A percentile compares a stretch with the other conserved stretches of the same genome.
Evolutionary conservation across 2,329 filamentous ascomycete genomes (phyloP).

Genomic region (Pseudocercospora eumusae): DNA sequence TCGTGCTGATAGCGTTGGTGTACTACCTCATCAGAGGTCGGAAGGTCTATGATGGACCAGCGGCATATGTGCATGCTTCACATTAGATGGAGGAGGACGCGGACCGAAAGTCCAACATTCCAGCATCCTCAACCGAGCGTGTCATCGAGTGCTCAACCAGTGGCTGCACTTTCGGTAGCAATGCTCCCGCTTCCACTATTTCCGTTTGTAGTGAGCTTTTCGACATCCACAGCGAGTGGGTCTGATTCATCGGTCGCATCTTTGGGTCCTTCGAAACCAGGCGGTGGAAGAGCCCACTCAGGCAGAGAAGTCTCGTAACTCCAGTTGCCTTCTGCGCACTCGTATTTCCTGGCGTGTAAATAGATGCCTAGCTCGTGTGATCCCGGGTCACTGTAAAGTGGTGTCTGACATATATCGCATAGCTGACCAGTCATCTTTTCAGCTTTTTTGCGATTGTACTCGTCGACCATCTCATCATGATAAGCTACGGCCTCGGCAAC

Average conservation of each 20-base stretch:
- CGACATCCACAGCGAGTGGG: constrained; percentile 48
- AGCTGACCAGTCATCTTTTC: constrained; percentile 88
- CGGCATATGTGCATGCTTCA: constrained; percentile 1
- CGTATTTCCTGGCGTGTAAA: constrained; percentile 88
- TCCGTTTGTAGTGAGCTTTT: constrained; percentile 37
- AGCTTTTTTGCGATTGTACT: constrained; percentile 85
- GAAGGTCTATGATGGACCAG: constrained; percentile 32
- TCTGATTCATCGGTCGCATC: constrained; percentile 58
- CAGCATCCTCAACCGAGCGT: background rate
- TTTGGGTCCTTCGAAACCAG: constrained; percentile 69
- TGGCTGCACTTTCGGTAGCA: background rate
- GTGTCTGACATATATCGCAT: constrained; percentile 80
- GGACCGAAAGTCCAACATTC: background rate
- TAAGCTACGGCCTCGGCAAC: constrained; percentile 88
- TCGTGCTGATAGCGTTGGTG: constrained; percentile 24
- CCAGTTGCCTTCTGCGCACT: constrained; percentile 81
- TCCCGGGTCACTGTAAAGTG: constrained; percentile 90
- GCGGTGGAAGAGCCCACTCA: constrained; percentile 80
- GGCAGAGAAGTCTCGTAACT: constrained; percentile 83
- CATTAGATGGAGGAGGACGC: background rate
- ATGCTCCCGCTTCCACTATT: background rate
- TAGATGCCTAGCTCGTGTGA: constrained; percentile 88
- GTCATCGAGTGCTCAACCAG: background rate
- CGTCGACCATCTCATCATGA: constrained; percentile 88
- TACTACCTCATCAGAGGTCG: constrained; percentile 42